Evolutionary conservation across 192 early-diverging fungal species (phyloP).

Genomic region (Cetraspora pellucida): DNA sequence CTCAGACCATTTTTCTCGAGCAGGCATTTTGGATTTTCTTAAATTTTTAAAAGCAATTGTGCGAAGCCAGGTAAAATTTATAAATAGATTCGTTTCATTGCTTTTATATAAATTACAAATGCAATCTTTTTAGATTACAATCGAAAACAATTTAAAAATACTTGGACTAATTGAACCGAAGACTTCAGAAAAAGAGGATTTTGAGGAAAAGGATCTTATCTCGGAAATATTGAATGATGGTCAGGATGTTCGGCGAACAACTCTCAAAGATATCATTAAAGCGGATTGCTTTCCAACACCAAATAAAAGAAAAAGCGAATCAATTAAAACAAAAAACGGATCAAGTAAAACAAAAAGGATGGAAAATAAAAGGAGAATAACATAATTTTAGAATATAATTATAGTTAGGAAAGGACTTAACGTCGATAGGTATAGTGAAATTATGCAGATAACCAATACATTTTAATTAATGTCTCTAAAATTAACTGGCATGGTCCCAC

Average conservation of each 20-base stretch:
- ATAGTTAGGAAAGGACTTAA: too few relatives aligned
- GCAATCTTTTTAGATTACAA: slow-evolving; percentile 22
- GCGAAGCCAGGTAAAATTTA: slow-evolving; percentile 18
- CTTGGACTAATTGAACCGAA: slow-evolving; percentile 17
- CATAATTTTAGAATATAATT: too few relatives aligned
- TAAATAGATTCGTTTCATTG: slow-evolving; percentile 21
- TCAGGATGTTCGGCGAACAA: slow-evolving; percentile 14
- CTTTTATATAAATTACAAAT: slow-evolving; percentile 23
- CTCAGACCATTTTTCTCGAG: slow-evolving; percentile 20
- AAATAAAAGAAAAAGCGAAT: background rate
- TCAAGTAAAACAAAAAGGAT: too few relatives aligned
- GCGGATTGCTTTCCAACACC: slow-evolving; percentile 21
- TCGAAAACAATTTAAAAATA: slow-evolving; percentile 24
- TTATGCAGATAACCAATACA: too few relatives aligned
- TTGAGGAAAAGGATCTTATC: slow-evolving; percentile 26
- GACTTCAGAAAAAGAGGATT: slow-evolving; percentile 5
- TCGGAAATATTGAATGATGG: slow-evolving; percentile 7
- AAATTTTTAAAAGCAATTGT: slow-evolving; percentile 23
- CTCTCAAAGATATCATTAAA: background rate
- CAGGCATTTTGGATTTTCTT: slow-evolving; percentile 24
- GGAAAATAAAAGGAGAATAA: too few relatives aligned
- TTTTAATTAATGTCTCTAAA: too few relatives aligned
- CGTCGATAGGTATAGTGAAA: too few relatives aligned
- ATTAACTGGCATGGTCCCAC: too few relatives aligned
- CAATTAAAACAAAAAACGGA: too few relatives aligned